Base-by-base conservation (phyloP, 495 filamentous ascomycete species). In the Gamarada debralockiae region DNA sequence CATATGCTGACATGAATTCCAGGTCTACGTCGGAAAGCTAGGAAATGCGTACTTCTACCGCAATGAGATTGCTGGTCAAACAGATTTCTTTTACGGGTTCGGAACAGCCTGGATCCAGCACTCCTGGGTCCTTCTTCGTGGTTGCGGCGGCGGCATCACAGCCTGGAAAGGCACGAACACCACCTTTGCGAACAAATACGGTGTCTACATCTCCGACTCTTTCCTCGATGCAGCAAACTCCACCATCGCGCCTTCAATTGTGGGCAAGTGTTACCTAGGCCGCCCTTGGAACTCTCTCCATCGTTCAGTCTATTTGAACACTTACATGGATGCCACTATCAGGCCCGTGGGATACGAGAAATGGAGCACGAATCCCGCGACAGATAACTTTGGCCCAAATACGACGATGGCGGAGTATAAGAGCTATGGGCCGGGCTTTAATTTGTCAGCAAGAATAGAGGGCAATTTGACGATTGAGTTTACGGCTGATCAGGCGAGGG, bases 111-210 rank as follows among this genome's bases (percentile, higher is more conserved):
- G 53, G 53, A 38, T 56, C n/a, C 17, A 41, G 15, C 22, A 50
- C 27, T 41, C 45, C 13, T 44, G 29, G 15, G 31, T 56, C 24
- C 29, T 15, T 5, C 70, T 84, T 23, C 73, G 81, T 24, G 61
- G 62, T 45, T 83, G 80, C 60, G 81, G 80, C 20, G 80, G 81
- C 52, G 80, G 81, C 40, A 74, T 84, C 43, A 82, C 77, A 18
- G 80, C 80, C 6, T 84, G 80, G 81, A 85, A 85, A 50, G 80
- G 80, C 14, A 80, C 74, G 1, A 85, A 85, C 63, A 83, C 79
- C 0, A 83, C 78, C 18, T 81, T 77, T 50, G 57, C 58, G 5
- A 85, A 85, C 63, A 82, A 80, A 50, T 85, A 81, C 65, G 80
- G 80, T 22, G 71, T 80, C 17, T 85, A 84, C 64, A 76, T 85